Percentiles rank a stretch among this genome's conserved stretches.
phyloP scores from a whole-genome alignment of 2,329 filamentous ascomycete species.

The Neofusicoccum sp. region DNA sequence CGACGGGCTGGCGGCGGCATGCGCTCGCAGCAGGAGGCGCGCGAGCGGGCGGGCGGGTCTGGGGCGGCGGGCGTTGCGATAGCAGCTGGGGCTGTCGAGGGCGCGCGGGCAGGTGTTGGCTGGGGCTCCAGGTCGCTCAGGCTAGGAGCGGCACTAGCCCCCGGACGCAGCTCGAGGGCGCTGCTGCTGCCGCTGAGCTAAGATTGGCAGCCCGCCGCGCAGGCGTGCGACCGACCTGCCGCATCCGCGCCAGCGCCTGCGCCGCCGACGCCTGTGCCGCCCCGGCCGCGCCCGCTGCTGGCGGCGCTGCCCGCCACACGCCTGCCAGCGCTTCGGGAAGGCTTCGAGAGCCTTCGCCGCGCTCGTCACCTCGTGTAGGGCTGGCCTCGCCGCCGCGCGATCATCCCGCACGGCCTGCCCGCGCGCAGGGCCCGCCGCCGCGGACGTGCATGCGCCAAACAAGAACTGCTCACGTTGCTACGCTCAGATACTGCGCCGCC shows the following conservation, averaged over 20 bases:
- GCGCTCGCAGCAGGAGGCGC: constrained; percentile 33
- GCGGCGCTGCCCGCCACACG: background rate
- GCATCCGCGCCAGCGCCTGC: background rate
- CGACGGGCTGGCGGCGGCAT: constrained; percentile 22
- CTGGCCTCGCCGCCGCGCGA: background rate
- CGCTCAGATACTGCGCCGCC: background rate
- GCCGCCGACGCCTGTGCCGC: background rate
- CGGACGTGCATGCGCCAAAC: background rate
- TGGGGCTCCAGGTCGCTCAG: constrained; percentile 1
- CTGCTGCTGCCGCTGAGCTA: background rate
- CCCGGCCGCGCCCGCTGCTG: background rate
- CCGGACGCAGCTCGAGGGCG: background rate
- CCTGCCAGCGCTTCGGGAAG: constrained; percentile 6
- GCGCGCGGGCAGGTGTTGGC: constrained; percentile 14
- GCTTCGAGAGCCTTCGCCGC: constrained; percentile 11
- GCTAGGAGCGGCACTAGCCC: constrained; percentile 9
- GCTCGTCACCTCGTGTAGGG: background rate
- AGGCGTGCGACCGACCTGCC: constrained; percentile 3
- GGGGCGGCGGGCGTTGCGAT: constrained; percentile 13
- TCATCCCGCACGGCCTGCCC: constrained; percentile 5
- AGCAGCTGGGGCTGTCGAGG: constrained; percentile 12
- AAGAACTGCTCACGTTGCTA: background rate
- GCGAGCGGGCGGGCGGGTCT: constrained; percentile 24
- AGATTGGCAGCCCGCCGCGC: constrained; percentile 4
- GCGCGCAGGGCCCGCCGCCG: background rate